Evolutionary conservation across 2,329 filamentous ascomycete species (phyloP), one percentile per base, ranked within the genome.

Genomic region (Ceratocystis colombiana): DNA sequence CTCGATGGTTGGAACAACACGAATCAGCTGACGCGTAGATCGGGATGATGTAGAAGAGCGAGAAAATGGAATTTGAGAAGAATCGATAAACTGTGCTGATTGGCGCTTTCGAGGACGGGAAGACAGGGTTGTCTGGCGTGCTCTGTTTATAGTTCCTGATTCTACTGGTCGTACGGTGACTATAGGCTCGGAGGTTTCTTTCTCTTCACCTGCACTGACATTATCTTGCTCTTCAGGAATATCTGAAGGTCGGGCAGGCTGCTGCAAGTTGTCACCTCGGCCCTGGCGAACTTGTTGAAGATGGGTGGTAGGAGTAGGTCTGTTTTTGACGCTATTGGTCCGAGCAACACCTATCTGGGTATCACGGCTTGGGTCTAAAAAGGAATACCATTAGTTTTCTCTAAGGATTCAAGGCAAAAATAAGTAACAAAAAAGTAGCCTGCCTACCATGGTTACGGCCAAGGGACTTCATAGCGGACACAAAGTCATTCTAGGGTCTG

Each of bases 1-100:
- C 30, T 71, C 57, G 10, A 77, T 72, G 0, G 76, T 76, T 3
- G 76, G 76, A 45, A 64, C 20, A 25, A 30, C 10, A 2, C 22
- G 53, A 5, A 57, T 33, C 6, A 57, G 53, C 25, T 57, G 53
- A 57, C 28, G 53, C 4, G 53, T 30, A 30, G 53, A 57, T 28
- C 53, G 53, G 12, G 53, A 57, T 17, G 22, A 57, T 33, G 53
- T 57, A 28, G 25, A 25, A 57, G 53, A 15, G 8, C 53, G 53
- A 57, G 22, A 57, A 28, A 57, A 57, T 6, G 53, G 53, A n/a
- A 30, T 57, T 33, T 57, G 22, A 17, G 53, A 12, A 57, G 53
- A 30, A 28, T 57, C 53, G 30, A 17, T 57, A 8, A 57, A 33
- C 53, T 57, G 53, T 17, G 53, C 53, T 7, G 53, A 33, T 12